Conservation (phyloP, 345 rosid species). For the Murraya paniculata region DNA sequence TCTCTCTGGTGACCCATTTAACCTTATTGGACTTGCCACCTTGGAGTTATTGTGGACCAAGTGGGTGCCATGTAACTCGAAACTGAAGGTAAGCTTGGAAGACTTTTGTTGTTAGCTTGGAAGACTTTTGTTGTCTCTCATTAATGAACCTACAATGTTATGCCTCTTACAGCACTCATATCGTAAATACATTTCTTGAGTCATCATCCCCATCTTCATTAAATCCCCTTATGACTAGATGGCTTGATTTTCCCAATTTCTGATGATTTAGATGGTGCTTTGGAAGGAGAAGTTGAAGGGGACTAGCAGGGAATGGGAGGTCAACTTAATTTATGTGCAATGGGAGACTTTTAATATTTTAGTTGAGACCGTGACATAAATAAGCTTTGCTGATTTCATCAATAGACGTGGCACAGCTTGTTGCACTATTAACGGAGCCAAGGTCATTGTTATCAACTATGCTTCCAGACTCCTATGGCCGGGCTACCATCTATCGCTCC, state of each 20-base stretch:
- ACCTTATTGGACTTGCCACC: slow-evolving; percentile 36
- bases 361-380: slow-evolving; percentile 30
- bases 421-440: slow-evolving; percentile 53
- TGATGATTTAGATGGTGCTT: slow-evolving; percentile 38
- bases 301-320: slow-evolving; percentile 40
- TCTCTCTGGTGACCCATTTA: slow-evolving; percentile 28
- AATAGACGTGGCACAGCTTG: slow-evolving; percentile 45
- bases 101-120: no score
- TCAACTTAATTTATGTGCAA: slow-evolving; percentile 31
- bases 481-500: slow-evolving; percentile 86
- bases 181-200: slow-evolving; percentile 46
- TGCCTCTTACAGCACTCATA: slow-evolving; percentile 68
- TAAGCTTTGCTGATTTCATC: slow-evolving; percentile 50
- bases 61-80: slow-evolving; percentile 75
- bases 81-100: slow-evolving; percentile 53
- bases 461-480: slow-evolving; percentile 66
- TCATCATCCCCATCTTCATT: slow-evolving; percentile 58
- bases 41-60: slow-evolving; percentile 54
- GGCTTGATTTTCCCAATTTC: slow-evolving; percentile 30
- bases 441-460: slow-evolving; percentile 43
- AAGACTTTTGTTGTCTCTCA: slow-evolving; percentile 70
- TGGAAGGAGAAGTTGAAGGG: slow-evolving; percentile 45
- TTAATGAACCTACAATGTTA: slow-evolving; percentile 60
- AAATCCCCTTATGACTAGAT: slow-evolving; percentile 47
- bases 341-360: slow-evolving; percentile 37